Conservation (phyloP, 192 early-diverging fungal genomes). For the Backusella tarrabulga region DNA sequence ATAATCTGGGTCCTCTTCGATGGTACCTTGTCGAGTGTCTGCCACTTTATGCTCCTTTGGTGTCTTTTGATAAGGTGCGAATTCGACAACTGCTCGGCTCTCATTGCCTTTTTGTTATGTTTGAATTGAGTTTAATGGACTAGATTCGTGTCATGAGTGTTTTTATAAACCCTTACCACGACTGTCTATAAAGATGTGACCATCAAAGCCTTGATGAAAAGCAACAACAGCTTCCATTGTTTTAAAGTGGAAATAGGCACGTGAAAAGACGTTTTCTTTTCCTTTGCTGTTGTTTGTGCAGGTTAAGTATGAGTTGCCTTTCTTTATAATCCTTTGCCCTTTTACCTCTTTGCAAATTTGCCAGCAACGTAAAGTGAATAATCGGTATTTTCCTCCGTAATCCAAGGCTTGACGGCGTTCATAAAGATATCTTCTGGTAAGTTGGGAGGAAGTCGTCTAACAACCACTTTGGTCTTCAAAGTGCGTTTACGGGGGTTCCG, state of each 20-base stretch:
- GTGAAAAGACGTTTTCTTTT: constrained; percentile 68
- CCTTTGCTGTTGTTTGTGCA: constrained; percentile 51
- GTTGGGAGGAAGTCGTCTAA: constrained; percentile 74
- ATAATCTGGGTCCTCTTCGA: constrained; percentile 79
- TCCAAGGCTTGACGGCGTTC: constrained; percentile 58
- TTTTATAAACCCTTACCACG: constrained; percentile 37
- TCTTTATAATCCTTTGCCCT: background rate
- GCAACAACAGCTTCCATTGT: constrained; percentile 62
- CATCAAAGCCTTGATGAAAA: constrained; percentile 76
- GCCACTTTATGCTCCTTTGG: constrained; percentile 63
- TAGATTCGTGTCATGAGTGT: background rate
- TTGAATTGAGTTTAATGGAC: background rate
- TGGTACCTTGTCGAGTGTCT: constrained; percentile 73
- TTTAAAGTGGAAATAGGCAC: constrained; percentile 78
- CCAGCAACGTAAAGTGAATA: constrained; percentile 61
- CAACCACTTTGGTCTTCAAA: constrained; percentile 66
- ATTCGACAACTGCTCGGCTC: constrained; percentile 72
- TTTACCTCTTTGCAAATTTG: constrained; percentile 74
- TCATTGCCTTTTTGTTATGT: constrained; percentile 55
- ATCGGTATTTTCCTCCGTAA: constrained; percentile 44
- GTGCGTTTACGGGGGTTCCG: constrained; percentile 25
- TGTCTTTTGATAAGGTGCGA: constrained; percentile 74
- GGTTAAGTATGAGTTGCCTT: background rate
- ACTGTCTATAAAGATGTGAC: constrained; percentile 73
- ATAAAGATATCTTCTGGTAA: constrained; percentile 71